Evolutionary conservation across 768 basidiomycete species (phyloP), one percentile per base, ranked within the genome.

Genomic region (Mycena olivaceomarginata): DNA sequence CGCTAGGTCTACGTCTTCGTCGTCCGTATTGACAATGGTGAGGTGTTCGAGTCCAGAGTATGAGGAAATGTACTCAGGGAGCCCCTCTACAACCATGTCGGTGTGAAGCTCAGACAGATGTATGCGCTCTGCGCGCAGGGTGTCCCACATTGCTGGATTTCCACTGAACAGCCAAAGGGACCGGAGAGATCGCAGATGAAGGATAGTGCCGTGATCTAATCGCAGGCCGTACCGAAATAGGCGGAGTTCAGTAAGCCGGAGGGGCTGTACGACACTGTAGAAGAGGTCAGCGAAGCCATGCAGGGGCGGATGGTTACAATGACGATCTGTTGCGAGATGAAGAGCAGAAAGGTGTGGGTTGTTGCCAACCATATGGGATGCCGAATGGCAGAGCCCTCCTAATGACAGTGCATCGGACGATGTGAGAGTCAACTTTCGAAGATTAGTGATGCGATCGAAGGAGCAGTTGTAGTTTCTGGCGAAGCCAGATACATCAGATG

Each of bases 1-100:
- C 48, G 13, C 48, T 51, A 7, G 7, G 53, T 40, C 16, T n/a
- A 16, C 20, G 41, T 48, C 5, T 15, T 40, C 1, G 12, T 5
- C 11, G 2, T 5, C 2, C 25, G 25, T 25, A 25, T 25, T 25
- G 25, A 25, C 25, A 16, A 73, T 43, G 16, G 8, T 7, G 4
- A 66, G 53, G 13, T 31, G 48, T 43, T 67, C 45, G 18, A 73
- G 13, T 8, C 72, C 72, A 4, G 65, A 57, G 72, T 67, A 73
- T 12, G 56, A 57, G 4, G 31, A 20, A 22, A 73, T 25, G 41
- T 73, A 73, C 11, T 16, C 22, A 7, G 67, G 25, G 10, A 73
- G 53, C 15, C 13, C 72, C n/a, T 64, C 37, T 11, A 9, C 15
- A 11, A 72, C 15, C 37, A 11, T 11, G 7, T 40, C n/a, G n/a